A percentile compares a stretch with the other conserved stretches of the same genome.
These are phyloP conservation scores for Inga laurina DNA, from an alignment of 306 rosid genomes.

Conservation along the genomic window DNA sequence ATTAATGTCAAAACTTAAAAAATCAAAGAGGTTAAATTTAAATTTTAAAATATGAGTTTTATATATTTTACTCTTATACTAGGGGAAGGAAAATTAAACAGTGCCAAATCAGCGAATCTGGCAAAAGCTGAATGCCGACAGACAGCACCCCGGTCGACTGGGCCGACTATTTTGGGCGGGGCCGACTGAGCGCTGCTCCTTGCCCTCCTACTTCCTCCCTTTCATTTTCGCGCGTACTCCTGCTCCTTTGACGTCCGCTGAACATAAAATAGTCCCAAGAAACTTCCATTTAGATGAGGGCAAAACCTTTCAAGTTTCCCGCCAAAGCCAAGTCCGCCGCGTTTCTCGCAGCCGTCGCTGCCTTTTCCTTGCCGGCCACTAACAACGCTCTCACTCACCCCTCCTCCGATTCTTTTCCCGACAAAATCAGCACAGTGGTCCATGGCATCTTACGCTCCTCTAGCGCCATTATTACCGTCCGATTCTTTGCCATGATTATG, in stretches of 20 bases:
- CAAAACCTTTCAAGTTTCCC: constrained; percentile 45
- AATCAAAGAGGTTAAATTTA: no score
- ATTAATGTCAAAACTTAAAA: no score
- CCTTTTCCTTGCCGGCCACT: constrained; percentile 26
- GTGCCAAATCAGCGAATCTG: no score
- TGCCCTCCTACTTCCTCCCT: not conserved
- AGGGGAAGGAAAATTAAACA: no score
- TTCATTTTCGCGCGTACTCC: not conserved
- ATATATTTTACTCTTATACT: no score
- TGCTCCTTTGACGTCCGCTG: not conserved
- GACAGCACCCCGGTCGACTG: no score
- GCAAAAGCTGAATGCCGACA: no score
- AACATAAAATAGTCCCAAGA: not conserved
- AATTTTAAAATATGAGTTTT: no score
- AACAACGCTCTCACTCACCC: constrained; percentile 28
- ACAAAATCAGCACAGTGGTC: constrained; percentile 35
- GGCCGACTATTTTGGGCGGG: no score
- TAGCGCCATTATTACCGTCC: constrained; percentile 68
- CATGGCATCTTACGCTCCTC: constrained; percentile 71
- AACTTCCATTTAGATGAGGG: constrained; percentile 30
- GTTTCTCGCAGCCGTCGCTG: constrained; percentile 38
- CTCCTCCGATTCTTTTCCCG: constrained; percentile 21
- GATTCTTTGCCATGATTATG: not conserved
- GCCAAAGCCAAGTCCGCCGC: constrained; percentile 46
- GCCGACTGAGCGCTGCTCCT: not conserved